Base-by-base conservation (phyloP, 805 yeast species). In the Clavispora carvajalis region DNA sequence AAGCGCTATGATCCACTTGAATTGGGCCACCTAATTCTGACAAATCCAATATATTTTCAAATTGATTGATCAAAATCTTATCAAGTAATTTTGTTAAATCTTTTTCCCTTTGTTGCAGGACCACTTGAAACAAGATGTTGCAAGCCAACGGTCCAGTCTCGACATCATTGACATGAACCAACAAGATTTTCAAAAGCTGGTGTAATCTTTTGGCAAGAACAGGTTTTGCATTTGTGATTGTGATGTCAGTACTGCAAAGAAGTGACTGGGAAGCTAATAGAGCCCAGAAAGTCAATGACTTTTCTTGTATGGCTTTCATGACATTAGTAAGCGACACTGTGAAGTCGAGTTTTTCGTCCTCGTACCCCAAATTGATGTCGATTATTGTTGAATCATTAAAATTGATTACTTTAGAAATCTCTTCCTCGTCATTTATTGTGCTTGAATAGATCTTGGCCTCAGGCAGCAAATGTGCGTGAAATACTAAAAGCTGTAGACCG, bases 1-100 rank as follows among this genome's bases (percentile, higher is more conserved):
- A 59, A 3, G 83, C 62, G 36, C 71, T 76, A 33, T 71, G 61
- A 35, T 71, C 65, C 1, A 80, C 38, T 1, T 46, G 18, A 1
- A 59, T 52, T 2, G 93, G 91, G 0, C 91, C 91, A 54, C 74
- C 76, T 0, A 80, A 62, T 34, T 77, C 82, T 0, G 85, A 62
- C 5, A 74, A 53, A 26, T 80, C 83, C 35, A 75, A 59, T 1
- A 79, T 38, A 22, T 73, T 73, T 31, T 72, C 74, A 23, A 80
- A 56, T 45, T 74, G 76, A 33, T 67, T 73, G 4, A 62, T 40
- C 7, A 79, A 49, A 0, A 74, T 55, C 7, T 55, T 54, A 39
- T 79, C 84, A 3, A 58, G 31, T 3, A 54, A 22, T 9, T 38
- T 24, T 15, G 41, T 36, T 21, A 56, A 31, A 16, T 37, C 40